phyloP scores from a whole-genome alignment of 768 basidiomycete species.

The Lactarius deliciosus region DNA sequence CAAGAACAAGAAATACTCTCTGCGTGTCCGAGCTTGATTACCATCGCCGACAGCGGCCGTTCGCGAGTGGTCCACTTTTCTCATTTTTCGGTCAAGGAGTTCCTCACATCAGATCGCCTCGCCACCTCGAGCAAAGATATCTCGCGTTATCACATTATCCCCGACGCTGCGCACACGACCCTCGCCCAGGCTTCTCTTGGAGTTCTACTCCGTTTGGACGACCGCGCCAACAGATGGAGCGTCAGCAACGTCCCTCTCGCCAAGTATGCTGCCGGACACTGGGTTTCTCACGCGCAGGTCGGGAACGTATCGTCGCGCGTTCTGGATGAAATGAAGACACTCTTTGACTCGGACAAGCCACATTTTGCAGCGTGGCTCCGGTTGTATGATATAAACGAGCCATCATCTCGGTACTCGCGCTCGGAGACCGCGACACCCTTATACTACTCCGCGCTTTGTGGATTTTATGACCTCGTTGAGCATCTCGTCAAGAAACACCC shows the following conservation, averaged over 20 bases:
- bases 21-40: neutral
- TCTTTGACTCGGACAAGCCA: neutral
- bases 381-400: neutral
- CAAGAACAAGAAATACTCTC: neutral
- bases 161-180: neutral
- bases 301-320: neutral
- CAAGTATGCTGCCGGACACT: neutral
- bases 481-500: neutral
- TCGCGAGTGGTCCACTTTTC: neutral
- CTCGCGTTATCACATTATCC: too few species aligned
- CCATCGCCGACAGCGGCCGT: neutral
- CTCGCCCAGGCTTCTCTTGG: neutral
- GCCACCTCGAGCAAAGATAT: too few species aligned
- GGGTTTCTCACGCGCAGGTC: neutral
- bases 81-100: neutral
- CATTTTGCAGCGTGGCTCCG: neutral
- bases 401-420: too few species aligned
- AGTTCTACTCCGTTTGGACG: neutral
- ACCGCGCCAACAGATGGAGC: neutral
- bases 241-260: neutral
- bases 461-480: neutral
- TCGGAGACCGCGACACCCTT: neutral
- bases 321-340: neutral
- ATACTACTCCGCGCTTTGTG: neutral
- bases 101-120: neutral